A percentile compares a stretch with the other conserved stretches of the same genome.
Evolutionary conservation across 225 moss, liverwort and hornwort genomes (phyloP).

Genomic region (Marchantia paleacea): DNA sequence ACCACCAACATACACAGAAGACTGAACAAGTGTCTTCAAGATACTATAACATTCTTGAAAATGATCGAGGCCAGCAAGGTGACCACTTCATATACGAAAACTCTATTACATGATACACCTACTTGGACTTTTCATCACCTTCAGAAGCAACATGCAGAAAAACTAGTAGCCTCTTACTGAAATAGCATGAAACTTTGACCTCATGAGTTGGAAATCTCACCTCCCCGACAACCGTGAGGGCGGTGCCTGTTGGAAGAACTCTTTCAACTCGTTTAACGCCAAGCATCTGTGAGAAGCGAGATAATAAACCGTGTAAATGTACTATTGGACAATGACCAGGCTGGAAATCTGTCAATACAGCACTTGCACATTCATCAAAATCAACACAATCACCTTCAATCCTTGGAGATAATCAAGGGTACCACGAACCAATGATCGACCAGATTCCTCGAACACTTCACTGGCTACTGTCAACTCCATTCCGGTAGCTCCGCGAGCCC

Average conservation of each 20-base stretch:
- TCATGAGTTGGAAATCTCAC: conserved; percentile 21
- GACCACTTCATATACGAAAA: too few species aligned
- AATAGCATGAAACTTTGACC: too few species aligned
- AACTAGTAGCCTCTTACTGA: too few species aligned
- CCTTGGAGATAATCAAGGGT: conserved; percentile 98
- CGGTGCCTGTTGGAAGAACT: conserved; percentile 91
- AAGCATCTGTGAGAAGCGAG: conserved; percentile 59
- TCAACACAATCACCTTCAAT: conserved; percentile 41
- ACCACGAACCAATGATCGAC: conserved; percentile 94
- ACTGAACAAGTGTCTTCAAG: neutral
- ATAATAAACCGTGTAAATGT: neutral
- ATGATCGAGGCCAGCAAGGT: too few species aligned
- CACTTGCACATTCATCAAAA: neutral
- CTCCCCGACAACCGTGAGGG: conserved; percentile 92
- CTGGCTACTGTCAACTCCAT: conserved; percentile 97
- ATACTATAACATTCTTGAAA: neutral
- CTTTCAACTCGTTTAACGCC: conserved; percentile 96
- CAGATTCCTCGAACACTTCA: conserved; percentile 95
- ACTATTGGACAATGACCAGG: neutral
- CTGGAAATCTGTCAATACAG: neutral
- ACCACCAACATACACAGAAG: neutral
- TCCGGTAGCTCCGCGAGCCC: conserved; percentile 83
- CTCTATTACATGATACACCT: too few species aligned
- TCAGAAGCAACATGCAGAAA: too few species aligned
- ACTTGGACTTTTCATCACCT: too few species aligned